Evolutionary conservation across 805 yeast genomes (phyloP), one percentile per base, ranked within the genome.

Genomic region (Kodamaea restingae): DNA sequence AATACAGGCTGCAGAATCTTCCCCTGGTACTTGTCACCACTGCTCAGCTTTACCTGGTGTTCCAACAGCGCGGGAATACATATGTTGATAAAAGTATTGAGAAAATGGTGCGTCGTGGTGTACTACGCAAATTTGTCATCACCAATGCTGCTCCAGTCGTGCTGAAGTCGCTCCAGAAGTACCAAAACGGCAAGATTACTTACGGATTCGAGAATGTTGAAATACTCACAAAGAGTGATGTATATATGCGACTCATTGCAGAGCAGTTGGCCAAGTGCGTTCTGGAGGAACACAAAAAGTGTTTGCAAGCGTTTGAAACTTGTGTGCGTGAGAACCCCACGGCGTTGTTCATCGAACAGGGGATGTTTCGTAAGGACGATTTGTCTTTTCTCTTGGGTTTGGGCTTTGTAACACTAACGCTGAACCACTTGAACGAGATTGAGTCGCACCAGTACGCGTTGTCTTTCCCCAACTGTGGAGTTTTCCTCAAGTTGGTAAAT

Each of bases 391-490:
- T 78, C 35, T 64, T 75, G 0, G 54, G 55, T 18, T 40, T 54
- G 7, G 80, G 80, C 1, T 68, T 62, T 34, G 48, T 75, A 4
- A 69, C 79, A 0, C 48, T 73, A 35, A 63, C 72, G 0, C 67
- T 73, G 7, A 69, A 69, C 43, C 72, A 69, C 38, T 57, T 70
- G 35, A 63, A 65, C 35, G 68, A 61, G 43, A 63, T 71, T 28
- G 74, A 68, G 32, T 40, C 54, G 4, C 52, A 61, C 42, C 57
- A 63, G 44, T 70, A 71, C 42, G 55, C 70, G 15, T 47, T 78
- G 2, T 57, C 77, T 6, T 61, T 68, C 18, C 82, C 82, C 0
- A 67, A 71, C 34, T 60, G 76, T 41, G 83, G 83, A 0, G 65
- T 72, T 1, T 67, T 61, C 35, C 52, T 76, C 30, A 67, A 68